Evolutionary conservation across 148 eudicot species (phyloP), one percentile per base, ranked within the genome.

Genomic region (Rhododendron simsii): DNA sequence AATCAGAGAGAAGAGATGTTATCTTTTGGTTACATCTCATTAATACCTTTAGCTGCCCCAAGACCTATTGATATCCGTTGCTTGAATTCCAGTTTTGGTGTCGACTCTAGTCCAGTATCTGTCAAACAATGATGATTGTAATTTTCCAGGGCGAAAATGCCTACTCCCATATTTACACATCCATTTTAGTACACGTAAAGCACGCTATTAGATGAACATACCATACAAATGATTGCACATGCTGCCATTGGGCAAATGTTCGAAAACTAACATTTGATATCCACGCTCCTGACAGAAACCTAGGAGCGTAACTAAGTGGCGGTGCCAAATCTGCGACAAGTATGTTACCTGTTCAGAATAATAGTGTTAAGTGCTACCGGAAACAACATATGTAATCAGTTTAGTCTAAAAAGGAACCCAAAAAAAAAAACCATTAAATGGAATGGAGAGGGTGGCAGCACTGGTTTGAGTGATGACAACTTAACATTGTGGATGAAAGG

Each of bases 31-130:
- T 69, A 30, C 37, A 69, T 69, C 37, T 86, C 37, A 55, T 3
- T 81, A 21, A 37, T 90, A 91, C 93, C 93, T 91, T 84, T 90
- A 39, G 93, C 93, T 86, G 92, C 93, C 53, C 91, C 93, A 51
- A 87, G 88, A 50, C 89, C 91, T 76, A 91, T 88, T 16, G 93
- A 85, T 23, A 91, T 37, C 86, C 91, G 86, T 86, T 91, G 91
- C 91, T 86, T 91, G 90, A 91, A 91, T 61, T 90, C 92, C 9
- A 91, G 90, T 85, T 90, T 90, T 65, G 92, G 65, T 61, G 35
- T 80, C 39, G 86, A 77, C 41, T 86, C 89, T 44, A 87, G 63
- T 37, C 86, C 85, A 0, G 65, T 84, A 28, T 87, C 89, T 91
- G 87, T 87, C 75, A 73, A 75, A 85, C 61, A 80, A 85, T 41